A percentile compares a stretch with the other conserved stretches of the same genome.
Evolutionary conservation across 2,329 filamentous ascomycete species (phyloP).

Genomic region (Plectosphaerella plurivora): DNA sequence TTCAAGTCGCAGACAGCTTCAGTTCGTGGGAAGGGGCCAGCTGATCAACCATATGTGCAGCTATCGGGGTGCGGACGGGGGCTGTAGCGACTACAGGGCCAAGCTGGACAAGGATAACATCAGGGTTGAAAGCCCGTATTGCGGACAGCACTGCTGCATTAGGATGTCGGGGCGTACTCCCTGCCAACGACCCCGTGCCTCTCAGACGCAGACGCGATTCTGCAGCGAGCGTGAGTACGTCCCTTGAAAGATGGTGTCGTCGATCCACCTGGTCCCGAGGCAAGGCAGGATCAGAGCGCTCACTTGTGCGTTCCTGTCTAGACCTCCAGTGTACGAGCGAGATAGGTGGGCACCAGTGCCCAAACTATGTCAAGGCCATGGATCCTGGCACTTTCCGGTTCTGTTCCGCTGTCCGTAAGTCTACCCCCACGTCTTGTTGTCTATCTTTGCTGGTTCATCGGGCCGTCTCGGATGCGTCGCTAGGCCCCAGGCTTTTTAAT

Average conservation of each 20-base stretch:
- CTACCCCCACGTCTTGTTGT: background rate
- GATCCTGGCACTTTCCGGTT: slow-evolving; percentile 9
- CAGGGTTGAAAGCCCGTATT: slow-evolving; percentile 4
- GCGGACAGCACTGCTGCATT: slow-evolving; percentile 11
- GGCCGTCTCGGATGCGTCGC: background rate
- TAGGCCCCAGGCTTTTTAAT: too few species aligned
- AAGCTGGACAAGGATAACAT: slow-evolving; percentile 8
- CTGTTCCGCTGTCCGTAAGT: slow-evolving; percentile 9
- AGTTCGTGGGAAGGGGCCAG: background rate
- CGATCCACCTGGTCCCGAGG: too few species aligned
- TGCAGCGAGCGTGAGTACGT: too few species aligned
- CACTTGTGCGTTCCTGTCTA: background rate
- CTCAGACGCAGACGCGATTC: too few species aligned
- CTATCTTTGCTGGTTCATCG: background rate
- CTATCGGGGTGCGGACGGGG: slow-evolving; percentile 5
- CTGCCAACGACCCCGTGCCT: too few species aligned
- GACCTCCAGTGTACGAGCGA: slow-evolving; percentile 8
- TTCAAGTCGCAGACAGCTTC: too few species aligned
- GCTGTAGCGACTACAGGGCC: slow-evolving; percentile 6
- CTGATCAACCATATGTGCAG: background rate
- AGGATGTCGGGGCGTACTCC: slow-evolving; percentile 2
- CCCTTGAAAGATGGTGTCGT: background rate
- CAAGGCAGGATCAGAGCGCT: background rate
- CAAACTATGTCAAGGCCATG: slow-evolving; percentile 9
- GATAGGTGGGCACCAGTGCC: slow-evolving; percentile 6